phyloP scores from a whole-genome alignment of 345 rosid species.

The Camelina neglecta region DNA sequence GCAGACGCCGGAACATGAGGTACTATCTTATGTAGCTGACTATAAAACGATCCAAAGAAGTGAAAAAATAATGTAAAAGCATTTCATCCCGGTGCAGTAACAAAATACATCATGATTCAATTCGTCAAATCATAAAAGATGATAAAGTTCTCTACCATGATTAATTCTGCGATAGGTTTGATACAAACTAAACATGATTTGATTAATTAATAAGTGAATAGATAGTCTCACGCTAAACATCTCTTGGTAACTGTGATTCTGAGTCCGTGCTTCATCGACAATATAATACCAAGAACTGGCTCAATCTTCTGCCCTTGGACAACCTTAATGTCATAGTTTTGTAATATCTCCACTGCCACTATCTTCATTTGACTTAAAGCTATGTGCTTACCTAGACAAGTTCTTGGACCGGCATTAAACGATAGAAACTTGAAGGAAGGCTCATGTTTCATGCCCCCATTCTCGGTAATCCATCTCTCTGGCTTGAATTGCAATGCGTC shows the following conservation, averaged over 20 bases:
- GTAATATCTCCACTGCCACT: conserved; percentile 9
- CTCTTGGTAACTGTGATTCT: background rate
- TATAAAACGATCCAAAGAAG: too few relatives aligned
- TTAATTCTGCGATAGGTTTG: too few relatives aligned
- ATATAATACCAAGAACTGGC: background rate
- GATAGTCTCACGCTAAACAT: background rate
- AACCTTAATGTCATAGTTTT: background rate
- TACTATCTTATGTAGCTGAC: background rate
- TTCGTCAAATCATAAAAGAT: too few relatives aligned
- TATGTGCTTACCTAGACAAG: conserved; percentile 2
- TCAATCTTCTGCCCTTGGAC: background rate
- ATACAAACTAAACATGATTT: background rate
- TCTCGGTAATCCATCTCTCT: background rate
- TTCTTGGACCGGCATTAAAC: conserved; percentile 1
- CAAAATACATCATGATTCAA: too few relatives aligned
- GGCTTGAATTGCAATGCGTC: background rate
- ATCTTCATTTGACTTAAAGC: background rate
- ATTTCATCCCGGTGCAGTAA: too few relatives aligned
- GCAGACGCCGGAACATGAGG: background rate
- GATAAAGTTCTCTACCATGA: too few relatives aligned
- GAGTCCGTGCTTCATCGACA: conserved; percentile 1
- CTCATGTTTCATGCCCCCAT: background rate
- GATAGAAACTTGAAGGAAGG: conserved; percentile 1
- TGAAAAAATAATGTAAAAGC: too few relatives aligned
- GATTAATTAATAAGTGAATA: too few relatives aligned